Evolutionary conservation across 192 early-diverging fungal genomes (phyloP).

Genomic region (Coemansia sp.): DNA sequence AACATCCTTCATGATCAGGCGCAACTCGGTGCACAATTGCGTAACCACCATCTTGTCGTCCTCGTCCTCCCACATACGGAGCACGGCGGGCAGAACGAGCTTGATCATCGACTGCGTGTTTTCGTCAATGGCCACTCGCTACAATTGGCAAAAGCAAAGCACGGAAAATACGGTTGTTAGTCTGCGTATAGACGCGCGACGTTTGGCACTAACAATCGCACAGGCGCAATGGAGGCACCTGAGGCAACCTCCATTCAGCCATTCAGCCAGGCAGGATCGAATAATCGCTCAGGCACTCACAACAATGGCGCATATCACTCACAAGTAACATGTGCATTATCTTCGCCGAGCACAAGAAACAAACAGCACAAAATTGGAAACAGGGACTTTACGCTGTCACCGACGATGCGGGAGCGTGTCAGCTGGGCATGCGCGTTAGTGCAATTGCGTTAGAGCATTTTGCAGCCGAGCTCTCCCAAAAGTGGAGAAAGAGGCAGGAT

Average conservation of each 20-base stretch:
- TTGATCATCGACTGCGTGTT: slow-evolving; percentile 71
- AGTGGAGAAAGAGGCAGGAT: neutral
- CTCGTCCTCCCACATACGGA: slow-evolving; percentile 76
- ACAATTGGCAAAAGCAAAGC: slow-evolving; percentile 28
- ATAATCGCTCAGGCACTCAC: neutral
- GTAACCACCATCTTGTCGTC: slow-evolving; percentile 81
- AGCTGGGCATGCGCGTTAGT: slow-evolving; percentile 8
- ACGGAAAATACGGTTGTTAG: neutral
- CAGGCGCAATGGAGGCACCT: neutral
- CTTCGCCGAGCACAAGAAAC: neutral
- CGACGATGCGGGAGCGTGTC: neutral
- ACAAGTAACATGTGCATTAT: slow-evolving; percentile 11
- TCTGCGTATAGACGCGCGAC: neutral
- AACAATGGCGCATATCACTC: neutral
- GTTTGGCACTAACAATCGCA: neutral
- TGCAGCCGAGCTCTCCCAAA: neutral
- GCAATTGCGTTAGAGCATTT: neutral
- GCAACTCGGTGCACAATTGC: slow-evolving; percentile 74
- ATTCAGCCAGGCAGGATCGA: neutral
- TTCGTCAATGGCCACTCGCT: slow-evolving; percentile 65
- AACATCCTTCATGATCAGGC: slow-evolving; percentile 67
- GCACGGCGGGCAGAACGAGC: slow-evolving; percentile 68
- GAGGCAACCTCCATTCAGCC: neutral
- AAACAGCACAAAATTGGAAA: neutral
- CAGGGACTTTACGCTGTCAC: neutral